phyloP scores from a whole-genome alignment of 1,284 basidiomycete genomes.

The Ustilago cynodontis region DNA sequence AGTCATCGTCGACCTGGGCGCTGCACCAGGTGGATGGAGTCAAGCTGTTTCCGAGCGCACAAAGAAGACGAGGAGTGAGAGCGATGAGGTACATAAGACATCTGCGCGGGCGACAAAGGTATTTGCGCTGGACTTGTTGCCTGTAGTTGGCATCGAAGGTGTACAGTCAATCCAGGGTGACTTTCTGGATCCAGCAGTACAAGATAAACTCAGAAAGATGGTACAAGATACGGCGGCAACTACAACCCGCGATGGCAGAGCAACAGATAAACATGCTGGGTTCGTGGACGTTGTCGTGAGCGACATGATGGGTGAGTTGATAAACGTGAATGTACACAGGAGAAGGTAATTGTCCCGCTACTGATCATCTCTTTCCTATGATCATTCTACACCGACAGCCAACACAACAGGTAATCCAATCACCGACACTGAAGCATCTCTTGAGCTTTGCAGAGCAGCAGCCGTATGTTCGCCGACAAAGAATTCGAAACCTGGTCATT shows the following conservation, averaged over 20 bases:
- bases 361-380: neutral
- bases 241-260: neutral
- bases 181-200: slow-evolving; percentile 41
- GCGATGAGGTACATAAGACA: neutral
- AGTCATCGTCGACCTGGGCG: slow-evolving; percentile 62
- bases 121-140: slow-evolving; percentile 59
- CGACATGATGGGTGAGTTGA: slow-evolving; percentile 64
- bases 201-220: slow-evolving; percentile 25
- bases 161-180: slow-evolving; percentile 54
- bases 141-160: slow-evolving; percentile 33
- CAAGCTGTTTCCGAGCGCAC: slow-evolving; percentile 53
- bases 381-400: slow-evolving; percentile 11
- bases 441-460: slow-evolving; percentile 45
- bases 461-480: slow-evolving; percentile 12
- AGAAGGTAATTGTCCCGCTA: neutral
- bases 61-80: neutral
- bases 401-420: slow-evolving; percentile 53
- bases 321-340: neutral
- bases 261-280: neutral
- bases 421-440: slow-evolving; percentile 51
- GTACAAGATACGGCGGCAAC: slow-evolving; percentile 10
- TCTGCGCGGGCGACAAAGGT: slow-evolving; percentile 10
- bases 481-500: no score
- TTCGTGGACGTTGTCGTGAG: slow-evolving; percentile 62
- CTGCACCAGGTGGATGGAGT: slow-evolving; percentile 65